phyloP scores from a whole-genome alignment of 495 filamentous ascomycete species.

The Darksidea phi region DNA sequence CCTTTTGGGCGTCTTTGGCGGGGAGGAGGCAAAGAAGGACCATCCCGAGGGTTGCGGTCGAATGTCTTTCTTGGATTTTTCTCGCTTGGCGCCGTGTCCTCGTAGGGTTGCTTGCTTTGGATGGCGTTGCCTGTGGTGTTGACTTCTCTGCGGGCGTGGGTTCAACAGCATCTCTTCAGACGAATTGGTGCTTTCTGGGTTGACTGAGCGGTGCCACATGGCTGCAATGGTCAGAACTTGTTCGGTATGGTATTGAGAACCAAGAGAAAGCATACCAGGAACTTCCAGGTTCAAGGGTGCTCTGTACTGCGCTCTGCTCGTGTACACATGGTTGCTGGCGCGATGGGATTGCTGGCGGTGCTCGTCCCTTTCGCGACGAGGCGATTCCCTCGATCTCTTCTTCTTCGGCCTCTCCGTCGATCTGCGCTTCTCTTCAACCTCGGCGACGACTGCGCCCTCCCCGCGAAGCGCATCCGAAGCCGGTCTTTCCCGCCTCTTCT shows the following conservation, averaged over 20 bases:
- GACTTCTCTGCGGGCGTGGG: slow-evolving; percentile 31
- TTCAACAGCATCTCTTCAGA: slow-evolving; percentile 34
- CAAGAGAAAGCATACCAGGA: not conserved
- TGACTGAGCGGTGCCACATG: slow-evolving; percentile 29
- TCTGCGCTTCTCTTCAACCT: slow-evolving; percentile 30
- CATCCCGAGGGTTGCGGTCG: slow-evolving; percentile 14
- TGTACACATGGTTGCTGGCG: slow-evolving; percentile 14
- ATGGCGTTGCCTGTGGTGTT: slow-evolving; percentile 29
- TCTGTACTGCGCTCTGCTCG: slow-evolving; percentile 20
- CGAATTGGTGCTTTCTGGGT: slow-evolving; percentile 16
- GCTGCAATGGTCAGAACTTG: too few relatives aligned
- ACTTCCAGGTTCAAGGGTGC: slow-evolving; percentile 28
- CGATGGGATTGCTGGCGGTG: slow-evolving; percentile 4
- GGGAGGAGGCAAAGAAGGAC: slow-evolving; percentile 23
- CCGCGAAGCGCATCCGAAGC: slow-evolving; percentile 19
- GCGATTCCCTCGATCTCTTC: slow-evolving; percentile 10
- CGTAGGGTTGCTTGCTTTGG: slow-evolving; percentile 26
- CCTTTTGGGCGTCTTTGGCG: slow-evolving; percentile 25
- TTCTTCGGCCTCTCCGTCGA: slow-evolving; percentile 17
- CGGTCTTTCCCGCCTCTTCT: slow-evolving; percentile 31
- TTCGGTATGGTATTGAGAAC: too few relatives aligned
- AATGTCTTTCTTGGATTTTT: slow-evolving; percentile 30
- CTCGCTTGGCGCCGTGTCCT: slow-evolving; percentile 34
- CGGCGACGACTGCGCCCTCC: slow-evolving; percentile 25
- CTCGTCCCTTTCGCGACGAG: slow-evolving; percentile 13